Evolutionary conservation across 169 alveolate species (phyloP).

Genomic region (Perkinsus chesapeaki): DNA sequence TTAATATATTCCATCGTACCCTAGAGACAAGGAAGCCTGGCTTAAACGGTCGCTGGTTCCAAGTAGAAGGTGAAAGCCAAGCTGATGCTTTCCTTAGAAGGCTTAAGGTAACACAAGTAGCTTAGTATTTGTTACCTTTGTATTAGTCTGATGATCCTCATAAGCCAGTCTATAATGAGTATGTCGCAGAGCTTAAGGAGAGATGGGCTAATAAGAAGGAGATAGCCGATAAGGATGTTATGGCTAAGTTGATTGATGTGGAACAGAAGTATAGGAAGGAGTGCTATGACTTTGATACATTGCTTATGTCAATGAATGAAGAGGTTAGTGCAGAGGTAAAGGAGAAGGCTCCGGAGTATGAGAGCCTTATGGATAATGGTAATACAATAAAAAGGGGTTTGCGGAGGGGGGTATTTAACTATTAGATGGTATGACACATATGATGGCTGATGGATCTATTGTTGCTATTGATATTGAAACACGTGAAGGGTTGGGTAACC

Average conservation of each 20-base stretch:
- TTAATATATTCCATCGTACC: slow-evolving; percentile 8
- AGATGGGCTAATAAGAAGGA: slow-evolving; percentile 20
- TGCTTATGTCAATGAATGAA: not conserved
- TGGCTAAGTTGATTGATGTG: not conserved
- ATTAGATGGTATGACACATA: not conserved
- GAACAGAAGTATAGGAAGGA: slow-evolving; percentile 5
- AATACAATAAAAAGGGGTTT: not conserved
- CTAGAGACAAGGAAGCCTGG: slow-evolving; percentile 30
- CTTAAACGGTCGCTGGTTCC: slow-evolving; percentile 20
- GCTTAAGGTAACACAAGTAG: not conserved
- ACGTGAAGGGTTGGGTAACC: not conserved
- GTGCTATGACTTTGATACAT: not conserved
- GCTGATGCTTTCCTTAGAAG: slow-evolving; percentile 41
- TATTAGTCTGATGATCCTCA: slow-evolving; percentile 25
- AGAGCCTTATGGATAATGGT: not conserved
- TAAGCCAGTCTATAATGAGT: slow-evolving; percentile 22
- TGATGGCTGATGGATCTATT: not conserved
- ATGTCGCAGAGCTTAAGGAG: slow-evolving; percentile 31
- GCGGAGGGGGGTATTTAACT: not conserved
- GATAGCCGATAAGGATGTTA: slow-evolving; percentile 4
- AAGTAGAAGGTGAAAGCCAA: slow-evolving; percentile 25
- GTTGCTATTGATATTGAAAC: not conserved
- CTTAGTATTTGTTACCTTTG: not conserved
- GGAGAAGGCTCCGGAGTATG: not conserved
- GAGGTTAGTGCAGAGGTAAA: not conserved